Percentiles rank a stretch among this genome's conserved stretches.
phyloP scores from a whole-genome alignment of 2,329 filamentous ascomycete species.

The Westerdykella ornata region DNA sequence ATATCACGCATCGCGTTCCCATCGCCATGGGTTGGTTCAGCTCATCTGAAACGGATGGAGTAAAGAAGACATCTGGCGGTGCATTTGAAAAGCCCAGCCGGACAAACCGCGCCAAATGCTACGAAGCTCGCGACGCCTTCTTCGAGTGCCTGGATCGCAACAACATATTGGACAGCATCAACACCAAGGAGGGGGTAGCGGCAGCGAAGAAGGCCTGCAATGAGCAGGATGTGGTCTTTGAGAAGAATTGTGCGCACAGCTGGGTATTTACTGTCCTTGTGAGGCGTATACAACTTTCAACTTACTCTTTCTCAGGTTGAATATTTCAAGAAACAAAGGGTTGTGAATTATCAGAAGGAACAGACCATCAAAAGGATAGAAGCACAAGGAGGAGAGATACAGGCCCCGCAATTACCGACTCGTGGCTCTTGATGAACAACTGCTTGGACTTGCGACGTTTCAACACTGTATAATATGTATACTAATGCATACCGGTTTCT shows the following conservation, averaged over 20 bases:
- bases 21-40: slow-evolving; percentile 50
- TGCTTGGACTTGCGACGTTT: not conserved
- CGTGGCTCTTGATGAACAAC: not conserved
- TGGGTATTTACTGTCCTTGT: slow-evolving; percentile 60
- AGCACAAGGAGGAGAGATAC: slow-evolving; percentile 39
- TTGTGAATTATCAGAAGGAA: slow-evolving; percentile 85
- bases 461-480: not conserved
- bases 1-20: not conserved
- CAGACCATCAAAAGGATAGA: slow-evolving; percentile 49
- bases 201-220: slow-evolving; percentile 50
- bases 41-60: slow-evolving; percentile 29
- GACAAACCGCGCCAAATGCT: slow-evolving; percentile 74
- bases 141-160: slow-evolving; percentile 80
- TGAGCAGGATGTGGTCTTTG: slow-evolving; percentile 60
- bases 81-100: slow-evolving; percentile 75
- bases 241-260: slow-evolving; percentile 76
- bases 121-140: slow-evolving; percentile 81
- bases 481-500: not conserved
- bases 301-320: slow-evolving; percentile 56
- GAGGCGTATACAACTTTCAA: not conserved
- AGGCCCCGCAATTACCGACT: slow-evolving; percentile 28
- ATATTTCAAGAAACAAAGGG: slow-evolving; percentile 95
- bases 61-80: slow-evolving; percentile 44
- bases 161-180: slow-evolving; percentile 69
- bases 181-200: slow-evolving; percentile 48